A percentile compares a stretch with the other conserved stretches of the same genome.
Evolutionary conservation across 371 early-diverging fungal genomes (phyloP).

Genomic region (Conidiobolus incongruus): DNA sequence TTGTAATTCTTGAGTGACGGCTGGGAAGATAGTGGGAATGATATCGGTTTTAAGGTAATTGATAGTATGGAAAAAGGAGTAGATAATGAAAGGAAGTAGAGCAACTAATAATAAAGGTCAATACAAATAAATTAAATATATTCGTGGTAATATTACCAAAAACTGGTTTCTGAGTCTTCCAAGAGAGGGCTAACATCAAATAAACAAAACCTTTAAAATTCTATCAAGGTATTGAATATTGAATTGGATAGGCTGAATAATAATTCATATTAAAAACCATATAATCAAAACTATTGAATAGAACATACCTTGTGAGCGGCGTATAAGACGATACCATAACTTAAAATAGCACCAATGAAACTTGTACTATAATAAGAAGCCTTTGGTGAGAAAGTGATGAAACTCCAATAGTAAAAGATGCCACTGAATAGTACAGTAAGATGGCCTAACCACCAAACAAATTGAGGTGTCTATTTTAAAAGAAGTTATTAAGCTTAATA

Average conservation of each 20-base stretch:
- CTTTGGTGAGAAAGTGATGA: background rate
- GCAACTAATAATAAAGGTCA: no score
- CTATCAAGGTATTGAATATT: background rate
- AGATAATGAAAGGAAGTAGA: background rate
- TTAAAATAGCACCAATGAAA: background rate
- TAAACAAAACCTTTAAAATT: background rate
- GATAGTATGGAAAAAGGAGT: background rate
- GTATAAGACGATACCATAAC: background rate
- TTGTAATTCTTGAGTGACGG: background rate
- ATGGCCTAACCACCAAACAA: constrained; percentile 1
- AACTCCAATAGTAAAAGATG: background rate
- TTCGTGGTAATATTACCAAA: no score
- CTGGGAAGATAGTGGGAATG: background rate
- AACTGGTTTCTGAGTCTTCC: background rate
- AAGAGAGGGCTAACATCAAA: background rate
- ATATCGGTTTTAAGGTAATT: background rate
- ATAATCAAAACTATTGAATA: background rate
- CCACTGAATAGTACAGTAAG: background rate
- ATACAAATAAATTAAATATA: no score
- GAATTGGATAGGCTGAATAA: background rate
- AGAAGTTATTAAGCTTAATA: no score
- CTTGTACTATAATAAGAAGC: background rate
- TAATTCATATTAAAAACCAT: no score
- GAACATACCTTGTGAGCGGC: background rate
- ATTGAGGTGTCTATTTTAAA: constrained; percentile 1